Conservation (phyloP, 2,329 filamentous ascomycete genomes). For the Colletotrichum gigasporum region DNA sequence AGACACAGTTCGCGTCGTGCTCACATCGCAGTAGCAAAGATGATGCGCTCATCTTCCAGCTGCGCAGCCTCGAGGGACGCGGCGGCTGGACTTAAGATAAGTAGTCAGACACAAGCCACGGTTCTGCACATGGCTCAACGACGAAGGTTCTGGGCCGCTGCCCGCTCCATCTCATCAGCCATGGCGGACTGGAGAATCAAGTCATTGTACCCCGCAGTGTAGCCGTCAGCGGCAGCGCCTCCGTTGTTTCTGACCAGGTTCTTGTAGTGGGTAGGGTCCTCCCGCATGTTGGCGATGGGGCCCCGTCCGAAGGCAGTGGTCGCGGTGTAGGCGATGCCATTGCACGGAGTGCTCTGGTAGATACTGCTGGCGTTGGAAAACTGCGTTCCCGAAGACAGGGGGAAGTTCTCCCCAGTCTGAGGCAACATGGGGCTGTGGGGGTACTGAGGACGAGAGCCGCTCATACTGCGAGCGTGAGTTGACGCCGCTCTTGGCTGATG, state of each 20-base stretch:
- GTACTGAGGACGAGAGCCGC: conserved; percentile 31
- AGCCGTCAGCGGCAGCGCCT: conserved; percentile 31
- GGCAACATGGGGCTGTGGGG: conserved; percentile 31
- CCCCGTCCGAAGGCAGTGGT: conserved; percentile 28
- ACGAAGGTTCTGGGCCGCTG: conserved; percentile 18
- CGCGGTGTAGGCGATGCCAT: conserved; percentile 32
- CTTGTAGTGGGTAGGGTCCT: conserved; percentile 33
- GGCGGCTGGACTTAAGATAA: conserved; percentile 6
- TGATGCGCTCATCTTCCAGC: conserved; percentile 13
- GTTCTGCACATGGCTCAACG: conserved; percentile 1
- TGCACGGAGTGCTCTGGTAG: conserved; percentile 56
- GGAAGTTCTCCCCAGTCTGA: conserved; percentile 31
- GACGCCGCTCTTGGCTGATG: conserved; percentile 15
- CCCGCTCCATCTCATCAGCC: conserved; percentile 23
- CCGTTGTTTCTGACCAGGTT: conserved; percentile 30
- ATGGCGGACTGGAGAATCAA: conserved; percentile 31
- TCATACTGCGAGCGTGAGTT: conserved; percentile 13
- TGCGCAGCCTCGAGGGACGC: background rate
- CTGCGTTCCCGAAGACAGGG: conserved; percentile 40
- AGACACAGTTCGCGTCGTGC: background rate
- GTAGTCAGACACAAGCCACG: background rate
- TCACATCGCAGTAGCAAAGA: conserved; percentile 28
- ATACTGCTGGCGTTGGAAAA: conserved; percentile 63
- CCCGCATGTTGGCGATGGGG: conserved; percentile 18
- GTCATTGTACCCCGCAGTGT: conserved; percentile 32